Evolutionary conservation across 2,329 filamentous ascomycete species (phyloP).

Genomic region (Ascocoryne sarcoides): DNA sequence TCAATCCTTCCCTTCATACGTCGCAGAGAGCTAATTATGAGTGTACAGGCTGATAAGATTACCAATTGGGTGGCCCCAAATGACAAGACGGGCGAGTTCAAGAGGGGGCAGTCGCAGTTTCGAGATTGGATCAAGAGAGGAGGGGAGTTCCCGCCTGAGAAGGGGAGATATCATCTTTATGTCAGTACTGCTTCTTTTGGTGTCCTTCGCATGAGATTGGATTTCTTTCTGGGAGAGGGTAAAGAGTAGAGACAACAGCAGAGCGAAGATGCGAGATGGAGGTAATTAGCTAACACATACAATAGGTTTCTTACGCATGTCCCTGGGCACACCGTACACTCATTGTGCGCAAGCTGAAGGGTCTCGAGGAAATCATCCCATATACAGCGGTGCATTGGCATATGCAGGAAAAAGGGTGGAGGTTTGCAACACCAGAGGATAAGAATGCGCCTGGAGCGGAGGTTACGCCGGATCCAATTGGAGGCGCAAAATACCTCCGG

Average conservation of each 20-base stretch:
- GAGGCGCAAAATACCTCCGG: slow-evolving; percentile 54
- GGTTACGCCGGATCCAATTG: slow-evolving; percentile 54
- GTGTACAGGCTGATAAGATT: slow-evolving; percentile 46
- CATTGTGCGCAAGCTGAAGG: slow-evolving; percentile 85
- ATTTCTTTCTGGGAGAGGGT: no score
- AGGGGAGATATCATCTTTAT: slow-evolving; percentile 86
- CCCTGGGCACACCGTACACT: slow-evolving; percentile 79
- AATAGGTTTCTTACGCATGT: slow-evolving; percentile 32
- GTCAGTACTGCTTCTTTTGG: slow-evolving; percentile 73
- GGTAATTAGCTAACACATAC: slow-evolving; percentile 55
- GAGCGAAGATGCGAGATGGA: no score
- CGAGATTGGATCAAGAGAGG: slow-evolving; percentile 56
- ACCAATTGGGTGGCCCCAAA: slow-evolving; percentile 75
- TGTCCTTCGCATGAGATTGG: slow-evolving; percentile 46
- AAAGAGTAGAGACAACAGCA: no score
- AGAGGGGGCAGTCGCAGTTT: slow-evolving; percentile 76
- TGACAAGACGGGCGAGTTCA: slow-evolving; percentile 85
- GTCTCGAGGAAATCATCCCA: slow-evolving; percentile 74
- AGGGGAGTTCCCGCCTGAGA: slow-evolving; percentile 65
- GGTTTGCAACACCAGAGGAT: slow-evolving; percentile 53
- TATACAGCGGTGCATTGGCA: slow-evolving; percentile 43
- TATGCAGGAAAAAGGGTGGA: slow-evolving; percentile 59
- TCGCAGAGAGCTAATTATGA: no score
- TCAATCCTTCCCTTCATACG: no score
- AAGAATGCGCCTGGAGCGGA: slow-evolving; percentile 47